These are phyloP conservation scores for Ephemerocybe angulata DNA, from an alignment of 768 basidiomycete species.

Conservation along the genomic window DNA sequence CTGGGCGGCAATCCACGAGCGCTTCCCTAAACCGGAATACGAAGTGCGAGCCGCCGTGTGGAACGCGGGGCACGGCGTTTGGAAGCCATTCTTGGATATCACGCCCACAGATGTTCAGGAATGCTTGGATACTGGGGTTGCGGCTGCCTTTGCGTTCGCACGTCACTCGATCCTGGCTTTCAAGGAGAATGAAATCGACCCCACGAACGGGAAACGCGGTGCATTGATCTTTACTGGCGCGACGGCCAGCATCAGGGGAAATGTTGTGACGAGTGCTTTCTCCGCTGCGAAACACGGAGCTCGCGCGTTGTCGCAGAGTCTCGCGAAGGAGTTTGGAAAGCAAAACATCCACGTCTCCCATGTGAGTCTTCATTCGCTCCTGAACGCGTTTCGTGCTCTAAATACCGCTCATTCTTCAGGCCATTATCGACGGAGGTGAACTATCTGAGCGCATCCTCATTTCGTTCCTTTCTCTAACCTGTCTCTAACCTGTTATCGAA, in stretches of 20 bases:
- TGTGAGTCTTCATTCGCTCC: constrained; percentile 43
- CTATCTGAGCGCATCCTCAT: background rate
- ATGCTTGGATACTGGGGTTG: constrained; percentile 48
- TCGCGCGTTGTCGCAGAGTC: constrained; percentile 63
- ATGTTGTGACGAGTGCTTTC: constrained; percentile 56
- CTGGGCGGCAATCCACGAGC: constrained; percentile 43
- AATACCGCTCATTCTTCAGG: constrained; percentile 33
- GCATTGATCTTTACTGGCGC: constrained; percentile 72
- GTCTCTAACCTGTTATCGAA: too few species aligned
- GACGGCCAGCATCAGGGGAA: constrained; percentile 64
- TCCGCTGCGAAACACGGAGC: constrained; percentile 62
- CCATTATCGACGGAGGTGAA: constrained; percentile 65
- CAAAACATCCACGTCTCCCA: constrained; percentile 76
- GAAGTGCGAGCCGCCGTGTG: constrained; percentile 60
- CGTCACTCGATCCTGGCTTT: constrained; percentile 57
- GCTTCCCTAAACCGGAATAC: constrained; percentile 45
- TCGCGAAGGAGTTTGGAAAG: constrained; percentile 72
- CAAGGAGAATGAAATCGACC: constrained; percentile 51
- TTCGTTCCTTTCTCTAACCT: too few species aligned
- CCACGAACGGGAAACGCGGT: constrained; percentile 52
- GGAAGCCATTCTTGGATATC: constrained; percentile 66
- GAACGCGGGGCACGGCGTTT: constrained; percentile 55
- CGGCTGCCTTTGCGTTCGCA: constrained; percentile 62
- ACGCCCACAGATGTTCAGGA: constrained; percentile 54
- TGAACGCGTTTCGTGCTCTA: background rate